Evolutionary conservation across 2,329 filamentous ascomycete genomes (phyloP).

Genomic region (Aspergillus pseudonomiae): DNA sequence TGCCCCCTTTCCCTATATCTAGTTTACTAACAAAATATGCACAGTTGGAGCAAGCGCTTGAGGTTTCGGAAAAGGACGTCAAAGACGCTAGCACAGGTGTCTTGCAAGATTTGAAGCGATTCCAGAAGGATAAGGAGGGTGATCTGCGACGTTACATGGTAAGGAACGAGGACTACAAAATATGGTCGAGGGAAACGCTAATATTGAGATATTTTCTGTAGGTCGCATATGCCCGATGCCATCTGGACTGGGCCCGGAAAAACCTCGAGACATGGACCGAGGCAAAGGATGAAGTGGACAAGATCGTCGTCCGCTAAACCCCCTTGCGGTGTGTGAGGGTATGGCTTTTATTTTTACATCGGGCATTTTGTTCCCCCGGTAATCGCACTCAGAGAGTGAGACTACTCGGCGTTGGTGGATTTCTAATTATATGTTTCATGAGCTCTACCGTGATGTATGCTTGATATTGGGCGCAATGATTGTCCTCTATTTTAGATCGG

Average conservation of each 20-base stretch:
- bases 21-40: constrained; percentile 20
- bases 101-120: constrained; percentile 84
- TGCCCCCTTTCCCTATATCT: not conserved
- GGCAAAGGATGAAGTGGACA: constrained; percentile 81
- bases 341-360: not conserved
- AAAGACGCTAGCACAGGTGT: constrained; percentile 89
- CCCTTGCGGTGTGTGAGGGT: not conserved
- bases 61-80: constrained; percentile 87
- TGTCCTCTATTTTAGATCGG: not conserved
- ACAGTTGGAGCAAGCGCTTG: constrained; percentile 86
- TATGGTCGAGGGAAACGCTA: constrained; percentile 13
- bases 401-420: constrained; percentile 8
- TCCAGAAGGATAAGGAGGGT: constrained; percentile 94
- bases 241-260: constrained; percentile 92
- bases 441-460: not conserved
- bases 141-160: constrained; percentile 96
- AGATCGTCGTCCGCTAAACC: constrained; percentile 64
- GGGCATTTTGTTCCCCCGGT: not conserved
- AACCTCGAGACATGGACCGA: constrained; percentile 92
- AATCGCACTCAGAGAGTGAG: not conserved
- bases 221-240: constrained; percentile 89
- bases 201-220: constrained; percentile 40
- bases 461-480: not conserved
- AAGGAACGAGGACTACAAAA: constrained; percentile 39
- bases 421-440: constrained; percentile 3